Base-by-base conservation (phyloP, 140 eudicot genomes). In the Oenanthe javanica region DNA sequence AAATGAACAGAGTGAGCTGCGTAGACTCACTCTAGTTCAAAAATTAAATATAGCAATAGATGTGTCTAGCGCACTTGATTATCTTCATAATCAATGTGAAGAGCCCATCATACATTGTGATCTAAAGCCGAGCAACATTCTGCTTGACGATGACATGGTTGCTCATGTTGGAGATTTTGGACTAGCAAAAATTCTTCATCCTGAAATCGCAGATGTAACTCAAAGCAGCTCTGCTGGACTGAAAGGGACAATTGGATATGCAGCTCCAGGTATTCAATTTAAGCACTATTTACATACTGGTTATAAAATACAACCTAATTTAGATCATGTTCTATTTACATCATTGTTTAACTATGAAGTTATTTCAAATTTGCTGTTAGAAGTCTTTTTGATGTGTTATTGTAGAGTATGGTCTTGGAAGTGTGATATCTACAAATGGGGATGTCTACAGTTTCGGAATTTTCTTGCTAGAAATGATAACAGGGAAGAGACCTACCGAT, bases 371-470 rank as follows among this genome's bases (percentile, higher is more conserved):
- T 52, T 51, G 13, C 57, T 25, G 9, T 9, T 23, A 66, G 43
- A 23, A 66, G 38, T 66, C 31, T 15, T 21, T 71, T 70, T 38
- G 18, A 27, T 13, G 18, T 70, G 7, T 38, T 71, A 0, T 40
- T 71, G 25, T 16, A 38, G 75, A 70, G 23, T 70, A 70, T 70
- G 75, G 75, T 70, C 46, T 70, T 38, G 75, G 75, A 70, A 70
- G 48, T 18, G 48, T 36, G 75, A 38, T 69, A 2, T 69, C 75
- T 15, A 40, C 48, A 14, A 0, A 15, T 70, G 75, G 75, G 46
- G 75, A 70, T 70, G 75, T 42, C 27, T 70, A 70, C 75, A 70
- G 75, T 38, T 70, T 70, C 15, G 75, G 75, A 12, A 70, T 70
- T 45, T 70, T 70, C 23, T 15, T 70, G 75, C 48, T 70, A 38